phyloP scores from a whole-genome alignment of 208 protist genomes.

The Spongospora subterranea region DNA sequence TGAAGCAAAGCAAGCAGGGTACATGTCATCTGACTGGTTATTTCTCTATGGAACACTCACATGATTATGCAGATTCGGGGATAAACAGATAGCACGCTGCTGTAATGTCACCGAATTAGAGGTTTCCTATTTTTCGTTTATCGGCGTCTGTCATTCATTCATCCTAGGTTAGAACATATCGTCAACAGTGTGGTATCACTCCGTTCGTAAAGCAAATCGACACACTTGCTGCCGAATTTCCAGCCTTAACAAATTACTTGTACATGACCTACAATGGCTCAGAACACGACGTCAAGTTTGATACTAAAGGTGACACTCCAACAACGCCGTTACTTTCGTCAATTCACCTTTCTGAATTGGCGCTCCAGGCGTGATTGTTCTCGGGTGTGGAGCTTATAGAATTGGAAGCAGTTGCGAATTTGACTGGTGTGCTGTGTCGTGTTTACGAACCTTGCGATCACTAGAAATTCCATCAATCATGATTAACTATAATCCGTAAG shows the following conservation, averaged over 20 bases:
- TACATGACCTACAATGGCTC: slow-evolving; percentile 84
- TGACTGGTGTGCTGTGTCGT: slow-evolving; percentile 94
- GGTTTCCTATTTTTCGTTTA: background rate
- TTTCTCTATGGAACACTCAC: slow-evolving; percentile 71
- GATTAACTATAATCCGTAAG: slow-evolving; percentile 97
- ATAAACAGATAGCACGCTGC: slow-evolving; percentile 84
- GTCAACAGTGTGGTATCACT: slow-evolving; percentile 61
- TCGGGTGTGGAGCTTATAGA: slow-evolving; percentile 95
- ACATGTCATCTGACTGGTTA: slow-evolving; percentile 80
- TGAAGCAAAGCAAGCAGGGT: slow-evolving; percentile 19
- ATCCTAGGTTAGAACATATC: slow-evolving; percentile 65
- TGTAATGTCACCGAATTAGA: slow-evolving; percentile 4
- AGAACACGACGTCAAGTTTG: slow-evolving; percentile 62
- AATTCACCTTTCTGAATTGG: background rate
- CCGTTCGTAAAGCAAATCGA: slow-evolving; percentile 76
- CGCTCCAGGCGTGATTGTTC: slow-evolving; percentile 76
- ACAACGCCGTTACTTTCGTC: background rate
- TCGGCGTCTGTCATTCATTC: too few species aligned
- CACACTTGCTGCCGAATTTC: slow-evolving; percentile 93
- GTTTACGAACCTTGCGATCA: slow-evolving; percentile 87
- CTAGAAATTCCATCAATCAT: slow-evolving; percentile 92
- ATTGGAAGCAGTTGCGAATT: slow-evolving; percentile 96
- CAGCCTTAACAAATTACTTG: slow-evolving; percentile 79
- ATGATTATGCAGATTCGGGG: slow-evolving; percentile 88
- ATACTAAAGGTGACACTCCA: background rate